Evolutionary conservation across 2,329 filamentous ascomycete species (phyloP).

Genomic region (Coniochaeta prunicola): DNA sequence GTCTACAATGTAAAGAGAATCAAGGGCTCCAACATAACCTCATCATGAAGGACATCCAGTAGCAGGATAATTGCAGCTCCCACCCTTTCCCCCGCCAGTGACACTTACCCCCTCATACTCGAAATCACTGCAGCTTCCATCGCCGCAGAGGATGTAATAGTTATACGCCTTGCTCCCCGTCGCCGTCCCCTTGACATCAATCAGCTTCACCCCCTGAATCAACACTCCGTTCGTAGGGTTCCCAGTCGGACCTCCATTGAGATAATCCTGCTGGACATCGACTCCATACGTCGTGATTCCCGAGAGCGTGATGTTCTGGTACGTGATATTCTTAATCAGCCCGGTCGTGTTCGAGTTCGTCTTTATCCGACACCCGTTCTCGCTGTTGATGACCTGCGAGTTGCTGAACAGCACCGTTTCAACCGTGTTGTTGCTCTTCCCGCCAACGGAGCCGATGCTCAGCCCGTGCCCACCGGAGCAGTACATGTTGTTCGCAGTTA

Average conservation of each 20-base stretch:
- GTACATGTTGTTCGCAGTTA: conserved; percentile 34
- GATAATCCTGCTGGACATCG: conserved; percentile 35
- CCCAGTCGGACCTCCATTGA: conserved; percentile 38
- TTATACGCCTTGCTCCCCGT: conserved; percentile 25
- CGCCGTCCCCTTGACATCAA: conserved; percentile 35
- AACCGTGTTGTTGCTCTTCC: conserved; percentile 44
- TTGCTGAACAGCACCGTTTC: conserved; percentile 40
- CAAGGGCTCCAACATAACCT: background rate
- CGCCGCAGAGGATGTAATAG: conserved; percentile 47
- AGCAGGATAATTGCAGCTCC: conserved; percentile 11
- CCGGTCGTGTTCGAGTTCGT: conserved; percentile 38
- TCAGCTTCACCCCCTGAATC: conserved; percentile 41
- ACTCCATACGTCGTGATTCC: conserved; percentile 24
- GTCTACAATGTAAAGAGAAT: background rate
- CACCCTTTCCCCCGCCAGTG: conserved; percentile 39
- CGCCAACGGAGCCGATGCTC: conserved; percentile 36
- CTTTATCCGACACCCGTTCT: conserved; percentile 47
- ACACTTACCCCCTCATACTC: conserved; percentile 40
- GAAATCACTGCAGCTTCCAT: conserved; percentile 43
- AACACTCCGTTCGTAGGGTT: conserved; percentile 41
- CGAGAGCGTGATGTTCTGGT: conserved; percentile 16
- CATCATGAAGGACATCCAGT: conserved; percentile 4
- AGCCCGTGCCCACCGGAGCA: conserved; percentile 38
- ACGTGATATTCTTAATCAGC: conserved; percentile 28
- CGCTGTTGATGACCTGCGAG: conserved; percentile 41